These are phyloP conservation scores for Pyricularia pennisetigena DNA, from an alignment of 2,329 filamentous ascomycete species.

Conservation along the genomic window DNA sequence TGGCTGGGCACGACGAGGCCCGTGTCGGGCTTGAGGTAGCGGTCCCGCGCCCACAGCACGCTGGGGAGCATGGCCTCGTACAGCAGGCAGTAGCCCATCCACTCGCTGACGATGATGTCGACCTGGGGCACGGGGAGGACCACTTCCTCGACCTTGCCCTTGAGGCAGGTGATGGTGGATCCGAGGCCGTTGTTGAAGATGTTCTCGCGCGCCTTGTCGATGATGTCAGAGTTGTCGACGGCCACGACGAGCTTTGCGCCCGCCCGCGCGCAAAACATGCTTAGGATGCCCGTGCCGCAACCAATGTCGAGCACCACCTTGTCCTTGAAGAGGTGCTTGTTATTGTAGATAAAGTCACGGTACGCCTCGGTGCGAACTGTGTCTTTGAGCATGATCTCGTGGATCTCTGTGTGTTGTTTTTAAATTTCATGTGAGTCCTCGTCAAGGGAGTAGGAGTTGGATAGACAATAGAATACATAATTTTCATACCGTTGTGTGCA, in stretches of 20 bases:
- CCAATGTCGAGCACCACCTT: constrained; percentile 89
- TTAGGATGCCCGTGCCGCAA: constrained; percentile 73
- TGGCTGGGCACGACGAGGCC: constrained; percentile 84
- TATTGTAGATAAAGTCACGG: constrained; percentile 87
- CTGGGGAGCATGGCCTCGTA: constrained; percentile 96
- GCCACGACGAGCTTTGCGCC: constrained; percentile 81
- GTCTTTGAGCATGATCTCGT: constrained; percentile 94
- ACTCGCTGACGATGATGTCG: constrained; percentile 92
- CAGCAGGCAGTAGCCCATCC: constrained; percentile 93
- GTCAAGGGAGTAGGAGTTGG: neutral
- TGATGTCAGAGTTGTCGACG: constrained; percentile 87
- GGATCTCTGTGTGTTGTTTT: constrained; percentile 56
- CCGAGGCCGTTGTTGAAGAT: constrained; percentile 71
- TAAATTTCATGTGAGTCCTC: neutral
- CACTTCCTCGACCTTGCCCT: constrained; percentile 84
- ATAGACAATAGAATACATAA: no score
- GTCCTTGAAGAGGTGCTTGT: constrained; percentile 77
- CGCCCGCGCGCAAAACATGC: constrained; percentile 89
- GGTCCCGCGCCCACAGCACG: constrained; percentile 79
- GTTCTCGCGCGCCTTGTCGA: constrained; percentile 77
- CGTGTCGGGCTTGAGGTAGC: constrained; percentile 61
- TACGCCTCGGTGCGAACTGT: constrained; percentile 81
- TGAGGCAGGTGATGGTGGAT: constrained; percentile 65
- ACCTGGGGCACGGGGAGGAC: constrained; percentile 67
- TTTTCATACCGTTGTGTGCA: constrained; percentile 48